Evolutionary conservation across 305 asterid genomes (phyloP).

Genomic region (Fraxinus latifolia): DNA sequence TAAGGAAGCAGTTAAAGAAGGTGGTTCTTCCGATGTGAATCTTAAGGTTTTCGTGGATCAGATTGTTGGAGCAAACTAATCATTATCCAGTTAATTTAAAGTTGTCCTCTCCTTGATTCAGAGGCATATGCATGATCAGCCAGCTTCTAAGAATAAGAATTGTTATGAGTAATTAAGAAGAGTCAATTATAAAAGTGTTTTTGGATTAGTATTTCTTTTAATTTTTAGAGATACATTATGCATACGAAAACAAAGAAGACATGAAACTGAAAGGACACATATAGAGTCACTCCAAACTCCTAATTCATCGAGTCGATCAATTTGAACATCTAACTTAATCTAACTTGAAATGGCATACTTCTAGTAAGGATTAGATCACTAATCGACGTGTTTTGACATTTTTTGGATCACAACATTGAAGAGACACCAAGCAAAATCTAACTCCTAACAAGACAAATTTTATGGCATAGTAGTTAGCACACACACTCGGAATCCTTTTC

Average conservation of each 20-base stretch:
- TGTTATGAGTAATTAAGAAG: not conserved
- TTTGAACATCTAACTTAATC: not conserved
- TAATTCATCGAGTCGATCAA: not conserved
- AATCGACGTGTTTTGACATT: not conserved
- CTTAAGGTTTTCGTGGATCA: conserved; percentile 31
- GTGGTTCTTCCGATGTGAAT: conserved; percentile 37
- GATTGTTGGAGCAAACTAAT: conserved; percentile 13
- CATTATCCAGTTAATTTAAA: not conserved
- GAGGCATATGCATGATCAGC: not conserved
- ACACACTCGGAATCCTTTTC: not conserved
- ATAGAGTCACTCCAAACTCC: not conserved
- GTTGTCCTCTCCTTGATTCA: not conserved
- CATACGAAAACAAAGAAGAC: not conserved
- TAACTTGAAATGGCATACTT: not conserved
- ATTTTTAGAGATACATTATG: not conserved
- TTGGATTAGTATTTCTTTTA: not conserved
- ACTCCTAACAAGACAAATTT: not conserved
- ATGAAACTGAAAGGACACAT: not conserved
- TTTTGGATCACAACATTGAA: not conserved
- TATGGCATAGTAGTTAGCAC: not conserved
- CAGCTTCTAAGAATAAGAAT: not conserved
- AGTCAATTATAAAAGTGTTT: not conserved
- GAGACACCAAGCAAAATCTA: not conserved
- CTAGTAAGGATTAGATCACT: not conserved
- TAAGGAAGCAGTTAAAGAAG: conserved; percentile 35